These are phyloP conservation scores for Dictyostelium firmibasis DNA, from an alignment of 78 protist species.

Conservation along the genomic window DNA sequence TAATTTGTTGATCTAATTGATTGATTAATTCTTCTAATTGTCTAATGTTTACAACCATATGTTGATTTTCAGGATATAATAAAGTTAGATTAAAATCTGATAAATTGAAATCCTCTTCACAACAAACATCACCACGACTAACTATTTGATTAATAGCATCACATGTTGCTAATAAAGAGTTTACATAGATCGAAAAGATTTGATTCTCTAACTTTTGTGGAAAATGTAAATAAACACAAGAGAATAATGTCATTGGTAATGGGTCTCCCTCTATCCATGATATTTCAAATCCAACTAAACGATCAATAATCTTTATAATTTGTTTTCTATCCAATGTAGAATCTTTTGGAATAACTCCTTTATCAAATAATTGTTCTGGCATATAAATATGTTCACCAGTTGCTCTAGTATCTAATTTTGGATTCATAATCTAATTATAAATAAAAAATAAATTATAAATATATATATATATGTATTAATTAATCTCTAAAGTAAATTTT, in stretches of 20 bases:
- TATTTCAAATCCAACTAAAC: conserved; percentile 2
- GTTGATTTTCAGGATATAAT: background rate
- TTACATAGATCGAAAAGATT: background rate
- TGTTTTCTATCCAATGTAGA: background rate
- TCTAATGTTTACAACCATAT: conserved; percentile 11
- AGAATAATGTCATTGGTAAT: conserved; percentile 27
- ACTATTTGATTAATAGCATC: background rate
- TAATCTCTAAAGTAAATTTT: background rate
- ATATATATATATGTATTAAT: too few species aligned
- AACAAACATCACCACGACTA: conserved; percentile 43
- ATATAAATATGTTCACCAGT: background rate
- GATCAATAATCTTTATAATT: conserved; percentile 37
- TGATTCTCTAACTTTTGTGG: conserved; percentile 8
- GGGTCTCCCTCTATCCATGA: conserved; percentile 46
- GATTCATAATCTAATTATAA: conserved; percentile 20
- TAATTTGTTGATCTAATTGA: background rate
- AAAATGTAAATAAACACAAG: conserved; percentile 54
- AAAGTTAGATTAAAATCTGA: background rate
- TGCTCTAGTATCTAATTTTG: conserved; percentile 18
- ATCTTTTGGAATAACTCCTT: conserved; percentile 13
- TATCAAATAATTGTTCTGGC: conserved; percentile 30
- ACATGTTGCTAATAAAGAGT: conserved; percentile 24
- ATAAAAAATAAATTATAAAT: too few species aligned
- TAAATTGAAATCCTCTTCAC: conserved; percentile 62
- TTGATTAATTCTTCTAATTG: background rate